These are phyloP conservation scores for Lentithecium fluviatile DNA, from an alignment of 495 filamentous ascomycete genomes.

Conservation along the genomic window DNA sequence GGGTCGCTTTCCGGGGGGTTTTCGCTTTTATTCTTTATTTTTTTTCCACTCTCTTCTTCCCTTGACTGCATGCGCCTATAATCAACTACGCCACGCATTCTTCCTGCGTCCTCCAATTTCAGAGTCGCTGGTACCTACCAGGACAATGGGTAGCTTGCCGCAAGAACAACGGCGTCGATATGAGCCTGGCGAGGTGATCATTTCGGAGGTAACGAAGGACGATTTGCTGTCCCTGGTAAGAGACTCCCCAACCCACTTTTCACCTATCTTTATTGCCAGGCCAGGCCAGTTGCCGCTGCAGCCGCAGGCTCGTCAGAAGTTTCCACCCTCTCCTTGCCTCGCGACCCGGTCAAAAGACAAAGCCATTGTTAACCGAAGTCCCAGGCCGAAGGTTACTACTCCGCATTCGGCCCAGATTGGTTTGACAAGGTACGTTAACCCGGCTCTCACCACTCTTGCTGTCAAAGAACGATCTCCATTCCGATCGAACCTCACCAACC, in stretches of 20 bases:
- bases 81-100: no score
- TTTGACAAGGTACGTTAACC: constrained; percentile 17
- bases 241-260: neutral
- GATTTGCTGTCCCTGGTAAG: constrained; percentile 21
- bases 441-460: neutral
- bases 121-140: no score
- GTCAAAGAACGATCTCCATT: neutral
- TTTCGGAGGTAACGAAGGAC: constrained; percentile 23
- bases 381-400: constrained; percentile 23
- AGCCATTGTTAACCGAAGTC: neutral
- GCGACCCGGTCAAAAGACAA: no score
- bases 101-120: no score
- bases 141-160: neutral
- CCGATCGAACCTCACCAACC: neutral
- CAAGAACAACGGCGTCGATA: constrained; percentile 1
- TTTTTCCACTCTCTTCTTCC: neutral
- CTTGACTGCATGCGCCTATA: neutral
- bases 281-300: no score
- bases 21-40: neutral
- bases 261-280: no score
- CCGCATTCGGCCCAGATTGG: constrained; percentile 12
- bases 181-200: constrained; percentile 23
- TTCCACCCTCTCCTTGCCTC: no score
- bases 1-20: neutral
- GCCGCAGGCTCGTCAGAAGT: no score